These are phyloP conservation scores for Botryosphaeria agaves DNA, from an alignment of 2,329 filamentous ascomycete genomes.

Conservation along the genomic window DNA sequence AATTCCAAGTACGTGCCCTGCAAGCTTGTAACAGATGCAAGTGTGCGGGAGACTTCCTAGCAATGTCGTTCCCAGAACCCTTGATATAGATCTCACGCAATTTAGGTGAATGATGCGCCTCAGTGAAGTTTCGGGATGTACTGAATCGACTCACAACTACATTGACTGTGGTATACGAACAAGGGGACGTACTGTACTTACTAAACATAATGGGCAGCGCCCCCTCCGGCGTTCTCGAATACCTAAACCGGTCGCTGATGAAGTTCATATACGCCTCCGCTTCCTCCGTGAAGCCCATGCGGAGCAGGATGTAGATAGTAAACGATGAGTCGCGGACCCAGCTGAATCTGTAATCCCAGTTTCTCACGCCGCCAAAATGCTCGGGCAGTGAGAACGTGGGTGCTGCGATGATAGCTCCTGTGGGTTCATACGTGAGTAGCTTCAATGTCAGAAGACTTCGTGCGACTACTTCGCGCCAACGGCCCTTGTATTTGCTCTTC, in stretches of 20 bases:
- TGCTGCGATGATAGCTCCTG: slow-evolving; percentile 58
- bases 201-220: slow-evolving; percentile 69
- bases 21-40: too few relatives aligned
- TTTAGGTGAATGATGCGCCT: too few relatives aligned
- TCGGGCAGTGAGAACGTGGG: slow-evolving; percentile 66
- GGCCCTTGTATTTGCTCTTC: slow-evolving; percentile 51
- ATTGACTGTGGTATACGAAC: too few relatives aligned
- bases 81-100: too few relatives aligned
- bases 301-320: slow-evolving; percentile 58
- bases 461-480: slow-evolving; percentile 54
- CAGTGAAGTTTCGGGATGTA: too few relatives aligned
- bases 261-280: slow-evolving; percentile 66
- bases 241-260: slow-evolving; percentile 52
- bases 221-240: slow-evolving; percentile 40
- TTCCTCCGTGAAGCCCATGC: slow-evolving; percentile 58
- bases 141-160: too few relatives aligned
- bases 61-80: too few relatives aligned
- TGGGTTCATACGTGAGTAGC: slow-evolving; percentile 61
- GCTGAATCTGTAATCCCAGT: slow-evolving; percentile 56
- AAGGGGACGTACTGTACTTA: too few relatives aligned
- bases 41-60: too few relatives aligned
- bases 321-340: slow-evolving; percentile 68
- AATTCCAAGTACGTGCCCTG: too few relatives aligned
- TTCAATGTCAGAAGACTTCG: slow-evolving; percentile 60
- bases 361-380: slow-evolving; percentile 46